Conservation (phyloP, 306 rosid species). For the Sechiopsis laciniata region DNA sequence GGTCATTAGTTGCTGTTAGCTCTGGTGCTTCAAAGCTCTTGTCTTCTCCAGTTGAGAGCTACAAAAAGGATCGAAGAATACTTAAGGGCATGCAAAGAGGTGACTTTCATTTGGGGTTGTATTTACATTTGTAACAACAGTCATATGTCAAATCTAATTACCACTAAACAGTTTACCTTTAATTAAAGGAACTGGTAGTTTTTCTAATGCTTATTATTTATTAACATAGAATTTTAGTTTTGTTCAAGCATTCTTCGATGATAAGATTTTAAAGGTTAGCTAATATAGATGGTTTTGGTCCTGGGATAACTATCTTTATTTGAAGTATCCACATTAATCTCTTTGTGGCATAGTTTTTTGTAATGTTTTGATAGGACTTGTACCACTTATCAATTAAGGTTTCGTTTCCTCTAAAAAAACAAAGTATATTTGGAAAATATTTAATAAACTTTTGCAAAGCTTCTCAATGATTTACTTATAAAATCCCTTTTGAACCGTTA, state of each 20-base stretch:
- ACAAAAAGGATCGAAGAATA: constrained; percentile 80
- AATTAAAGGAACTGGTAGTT: neutral
- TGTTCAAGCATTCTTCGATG: neutral
- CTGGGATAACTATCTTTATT: too few relatives aligned
- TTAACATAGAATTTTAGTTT: constrained; percentile 10
- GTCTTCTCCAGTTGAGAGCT: constrained; percentile 85
- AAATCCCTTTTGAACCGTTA: too few relatives aligned
- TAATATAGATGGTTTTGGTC: neutral
- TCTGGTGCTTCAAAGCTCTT: constrained; percentile 84
- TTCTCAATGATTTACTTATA: too few relatives aligned
- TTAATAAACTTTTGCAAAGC: neutral
- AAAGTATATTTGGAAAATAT: too few relatives aligned
- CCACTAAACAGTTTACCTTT: neutral
- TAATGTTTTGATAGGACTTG: too few relatives aligned
- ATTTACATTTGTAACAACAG: too few relatives aligned
- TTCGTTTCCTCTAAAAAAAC: too few relatives aligned
- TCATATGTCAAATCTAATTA: neutral
- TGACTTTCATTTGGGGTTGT: constrained; percentile 23
- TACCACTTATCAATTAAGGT: too few relatives aligned
- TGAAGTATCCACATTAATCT: too few relatives aligned
- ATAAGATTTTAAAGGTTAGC: neutral
- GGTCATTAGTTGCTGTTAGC: constrained; percentile 73
- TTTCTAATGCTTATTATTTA: constrained; percentile 8
- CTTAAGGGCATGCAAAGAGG: constrained; percentile 99
- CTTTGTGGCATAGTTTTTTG: too few relatives aligned